Conservation (phyloP, 805 yeast genomes). For the Millerozyma miso region DNA sequence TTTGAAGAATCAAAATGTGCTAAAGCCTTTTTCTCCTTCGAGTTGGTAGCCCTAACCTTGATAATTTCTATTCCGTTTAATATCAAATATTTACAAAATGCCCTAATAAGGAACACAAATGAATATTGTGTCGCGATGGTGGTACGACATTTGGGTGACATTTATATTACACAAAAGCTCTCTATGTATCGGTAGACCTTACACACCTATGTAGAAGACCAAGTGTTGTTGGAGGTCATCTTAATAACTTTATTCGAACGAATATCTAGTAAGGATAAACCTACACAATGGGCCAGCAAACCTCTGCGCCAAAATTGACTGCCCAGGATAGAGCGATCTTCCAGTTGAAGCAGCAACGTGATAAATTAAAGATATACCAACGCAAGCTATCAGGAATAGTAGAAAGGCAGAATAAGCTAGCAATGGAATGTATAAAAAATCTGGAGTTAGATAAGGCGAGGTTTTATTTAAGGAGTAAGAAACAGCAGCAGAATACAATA, state of each 20-base stretch:
- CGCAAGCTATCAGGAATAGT: constrained; percentile 54
- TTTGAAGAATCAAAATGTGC: background rate
- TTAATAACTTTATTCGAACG: background rate
- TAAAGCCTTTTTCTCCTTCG: background rate
- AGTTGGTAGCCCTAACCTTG: background rate
- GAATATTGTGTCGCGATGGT: constrained; percentile 1
- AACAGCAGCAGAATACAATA: constrained; percentile 75
- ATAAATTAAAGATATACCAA: constrained; percentile 72
- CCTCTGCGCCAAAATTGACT: constrained; percentile 59
- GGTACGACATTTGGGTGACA: background rate
- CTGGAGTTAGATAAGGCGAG: constrained; percentile 61
- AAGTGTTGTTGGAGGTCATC: background rate
- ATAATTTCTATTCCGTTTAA: constrained; percentile 2
- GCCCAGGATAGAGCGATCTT: constrained; percentile 82
- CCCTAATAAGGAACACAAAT: constrained; percentile 10
- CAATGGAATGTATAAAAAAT: constrained; percentile 48
- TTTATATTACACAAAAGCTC: background rate
- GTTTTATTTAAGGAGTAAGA: constrained; percentile 67
- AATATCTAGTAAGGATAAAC: background rate
- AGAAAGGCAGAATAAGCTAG: constrained; percentile 57
- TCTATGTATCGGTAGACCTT: background rate
- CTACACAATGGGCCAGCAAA: constrained; percentile 36
- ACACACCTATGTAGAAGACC: background rate
- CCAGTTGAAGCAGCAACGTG: constrained; percentile 85
- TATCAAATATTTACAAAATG: constrained; percentile 7